Percentiles rank a stretch among this genome's conserved stretches.
Evolutionary conservation across 1,284 basidiomycete genomes (phyloP).

Genomic region (Moniliella sp.): DNA sequence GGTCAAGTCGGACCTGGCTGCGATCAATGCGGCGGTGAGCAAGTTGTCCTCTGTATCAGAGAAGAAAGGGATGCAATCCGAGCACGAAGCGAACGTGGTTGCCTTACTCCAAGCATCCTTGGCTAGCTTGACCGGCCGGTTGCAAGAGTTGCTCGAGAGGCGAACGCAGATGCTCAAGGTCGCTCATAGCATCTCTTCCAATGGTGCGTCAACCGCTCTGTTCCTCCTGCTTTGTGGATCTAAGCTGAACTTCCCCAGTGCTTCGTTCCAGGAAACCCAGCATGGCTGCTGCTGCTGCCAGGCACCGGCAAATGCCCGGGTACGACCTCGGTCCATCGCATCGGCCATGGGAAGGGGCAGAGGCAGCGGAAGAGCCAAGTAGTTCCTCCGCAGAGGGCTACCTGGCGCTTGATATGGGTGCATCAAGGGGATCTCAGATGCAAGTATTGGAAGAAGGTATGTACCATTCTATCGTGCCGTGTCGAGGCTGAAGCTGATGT

Average conservation of each 20-base stretch:
- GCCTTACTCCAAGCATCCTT: constrained; percentile 88
- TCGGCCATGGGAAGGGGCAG: constrained; percentile 3
- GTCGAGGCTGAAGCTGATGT: too few relatives aligned
- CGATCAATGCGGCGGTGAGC: constrained; percentile 86
- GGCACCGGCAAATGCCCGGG: background rate
- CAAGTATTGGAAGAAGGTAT: constrained; percentile 62
- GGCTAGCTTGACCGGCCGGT: constrained; percentile 78
- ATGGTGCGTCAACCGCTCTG: constrained; percentile 1
- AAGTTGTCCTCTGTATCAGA: constrained; percentile 50
- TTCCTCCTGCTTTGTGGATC: background rate
- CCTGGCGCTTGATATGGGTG: constrained; percentile 70
- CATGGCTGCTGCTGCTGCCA: too few relatives aligned
- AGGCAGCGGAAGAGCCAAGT: constrained; percentile 11
- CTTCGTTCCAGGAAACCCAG: constrained; percentile 14
- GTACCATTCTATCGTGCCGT: too few relatives aligned
- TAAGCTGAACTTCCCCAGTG: constrained; percentile 4
- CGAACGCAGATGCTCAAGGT: constrained; percentile 99
- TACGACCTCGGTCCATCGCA: background rate
- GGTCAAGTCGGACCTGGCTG: constrained; percentile 97
- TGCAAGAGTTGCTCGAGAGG: constrained; percentile 92
- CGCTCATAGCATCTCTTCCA: constrained; percentile 48
- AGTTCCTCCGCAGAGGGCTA: constrained; percentile 51
- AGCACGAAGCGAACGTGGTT: constrained; percentile 81
- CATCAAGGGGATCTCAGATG: constrained; percentile 69
- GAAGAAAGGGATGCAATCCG: too few relatives aligned